Evolutionary conservation across 805 yeast genomes (phyloP).

Genomic region (Starmerella powellii): DNA sequence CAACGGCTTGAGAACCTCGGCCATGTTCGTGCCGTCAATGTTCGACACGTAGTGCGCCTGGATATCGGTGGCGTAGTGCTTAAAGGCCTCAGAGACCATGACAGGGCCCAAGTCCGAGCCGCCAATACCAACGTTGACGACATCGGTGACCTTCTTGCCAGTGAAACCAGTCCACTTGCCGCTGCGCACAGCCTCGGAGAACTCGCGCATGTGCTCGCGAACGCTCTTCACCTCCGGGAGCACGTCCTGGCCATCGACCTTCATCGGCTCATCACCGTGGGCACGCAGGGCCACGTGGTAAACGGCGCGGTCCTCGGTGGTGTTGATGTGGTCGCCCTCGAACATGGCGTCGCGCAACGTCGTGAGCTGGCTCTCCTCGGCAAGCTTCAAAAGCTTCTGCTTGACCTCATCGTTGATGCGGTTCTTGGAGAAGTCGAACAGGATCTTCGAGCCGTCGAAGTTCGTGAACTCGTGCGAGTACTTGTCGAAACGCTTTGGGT

Average conservation of each 20-base stretch:
- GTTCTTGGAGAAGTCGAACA: constrained; percentile 93
- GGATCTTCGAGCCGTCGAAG: constrained; percentile 75
- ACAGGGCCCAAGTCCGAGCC: constrained; percentile 99
- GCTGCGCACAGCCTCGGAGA: constrained; percentile 76
- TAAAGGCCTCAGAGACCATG: constrained; percentile 97
- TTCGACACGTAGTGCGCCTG: constrained; percentile 89
- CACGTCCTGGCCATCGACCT: constrained; percentile 80
- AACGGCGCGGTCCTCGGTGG: constrained; percentile 87
- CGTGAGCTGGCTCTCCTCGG: constrained; percentile 83
- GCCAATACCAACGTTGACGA: constrained; percentile 97
- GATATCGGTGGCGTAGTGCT: constrained; percentile 65
- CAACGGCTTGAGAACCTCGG: constrained; percentile 69
- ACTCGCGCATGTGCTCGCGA: constrained; percentile 91
- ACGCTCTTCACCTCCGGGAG: constrained; percentile 86
- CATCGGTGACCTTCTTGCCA: constrained; percentile 83
- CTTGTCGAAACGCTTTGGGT: constrained; percentile 62
- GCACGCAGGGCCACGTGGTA: constrained; percentile 95
- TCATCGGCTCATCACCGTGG: constrained; percentile 71
- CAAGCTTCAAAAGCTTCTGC: constrained; percentile 55
- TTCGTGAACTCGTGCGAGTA: constrained; percentile 68
- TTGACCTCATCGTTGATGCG: constrained; percentile 77
- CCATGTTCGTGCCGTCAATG: constrained; percentile 96
- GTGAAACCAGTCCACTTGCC: constrained; percentile 97
- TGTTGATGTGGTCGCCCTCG: constrained; percentile 84
- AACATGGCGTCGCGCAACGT: constrained; percentile 82